Evolutionary conservation across 495 filamentous ascomycete species (phyloP).

Genomic region (Tuber borchii): DNA sequence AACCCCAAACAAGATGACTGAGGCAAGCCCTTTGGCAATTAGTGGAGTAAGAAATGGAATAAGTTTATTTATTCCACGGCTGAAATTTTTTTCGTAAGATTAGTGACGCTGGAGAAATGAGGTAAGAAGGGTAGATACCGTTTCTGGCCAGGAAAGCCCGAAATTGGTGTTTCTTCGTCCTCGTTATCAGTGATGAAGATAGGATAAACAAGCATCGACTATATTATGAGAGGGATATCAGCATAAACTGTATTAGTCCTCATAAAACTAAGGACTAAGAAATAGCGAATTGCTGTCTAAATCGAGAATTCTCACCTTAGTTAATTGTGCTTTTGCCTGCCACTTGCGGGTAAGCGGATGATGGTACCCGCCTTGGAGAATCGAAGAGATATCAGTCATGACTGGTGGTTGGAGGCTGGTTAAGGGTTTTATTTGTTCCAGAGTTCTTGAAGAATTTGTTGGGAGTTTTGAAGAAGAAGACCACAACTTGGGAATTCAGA

Average conservation of each 20-base stretch:
- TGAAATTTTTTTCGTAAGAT: neutral
- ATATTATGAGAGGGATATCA: conserved; percentile 6
- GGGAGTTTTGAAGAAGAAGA: neutral
- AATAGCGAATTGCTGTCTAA: neutral
- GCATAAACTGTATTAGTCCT: neutral
- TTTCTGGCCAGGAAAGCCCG: conserved; percentile 79
- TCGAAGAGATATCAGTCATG: conserved; percentile 71
- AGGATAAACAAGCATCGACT: conserved; percentile 98
- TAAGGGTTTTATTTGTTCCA: neutral
- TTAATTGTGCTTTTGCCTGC: conserved; percentile 95
- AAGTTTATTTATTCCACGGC: conserved; percentile 78
- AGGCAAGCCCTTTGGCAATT: conserved; percentile 76
- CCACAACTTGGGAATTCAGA: neutral
- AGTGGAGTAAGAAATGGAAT: conserved; percentile 78
- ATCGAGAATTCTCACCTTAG: conserved; percentile 59
- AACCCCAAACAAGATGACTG: conserved; percentile 93
- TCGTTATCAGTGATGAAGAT: conserved; percentile 91
- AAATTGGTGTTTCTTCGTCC: conserved; percentile 83
- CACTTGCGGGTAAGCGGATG: conserved; percentile 85
- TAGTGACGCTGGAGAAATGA: conserved; percentile 4
- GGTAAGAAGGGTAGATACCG: conserved; percentile 39
- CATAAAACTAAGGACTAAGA: neutral
- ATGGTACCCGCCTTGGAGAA: conserved; percentile 89
- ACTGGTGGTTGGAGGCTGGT: neutral
- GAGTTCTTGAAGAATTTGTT: neutral